Evolutionary conservation across 192 early-diverging fungal genomes (phyloP), one percentile per base, ranked within the genome.

Genomic region (Jimgerdemannia lactiflua): DNA sequence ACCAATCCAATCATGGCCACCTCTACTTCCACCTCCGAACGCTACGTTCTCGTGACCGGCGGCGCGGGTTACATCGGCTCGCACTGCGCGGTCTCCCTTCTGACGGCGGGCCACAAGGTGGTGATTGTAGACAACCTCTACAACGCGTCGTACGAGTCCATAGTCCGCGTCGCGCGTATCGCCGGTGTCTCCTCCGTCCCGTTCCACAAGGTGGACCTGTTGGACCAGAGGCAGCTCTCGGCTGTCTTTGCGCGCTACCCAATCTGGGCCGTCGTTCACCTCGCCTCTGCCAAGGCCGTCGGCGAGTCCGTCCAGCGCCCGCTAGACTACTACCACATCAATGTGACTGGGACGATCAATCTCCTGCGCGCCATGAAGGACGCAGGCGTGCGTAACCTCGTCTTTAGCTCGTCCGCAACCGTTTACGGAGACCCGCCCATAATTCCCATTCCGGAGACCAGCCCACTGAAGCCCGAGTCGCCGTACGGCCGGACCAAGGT

Each of bases 401-500:
- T 97, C 73, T 96, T 97, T 74, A 96, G 94, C 19, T 96, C 95
- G 39, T 95, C 96, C 0, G 96, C 95, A 10, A 94, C 96, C 4
- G 86, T 98, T 64, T 98, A 95, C 85, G 93, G 93, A n/a, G 80
- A 82, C 10, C 66, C 72, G 39, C 73, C 71, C 3, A 71, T 73
- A n/a, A 80, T 75, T 3, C 82, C 82, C 3, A 75, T 86, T 71
- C 71, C 71, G 9, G 67, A 68, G 2, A 20, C 19, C 7, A 8
- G 19, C 40, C 87, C 85, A 42, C 77, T 82, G 10, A 91, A 92
- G 42, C 90, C 94, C 59, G 86, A 84, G 77, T 96, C 95, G 84
- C 95, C 95, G 43, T 98, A 98, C 74, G 96, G 96, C 44, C 92
- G 95, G 75, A 95, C 95, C 39, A 98, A 98, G 78, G 85, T 94